These are phyloP conservation scores for Trichoderma harzianum DNA, from an alignment of 2,329 filamentous ascomycete species.

Conservation along the genomic window DNA sequence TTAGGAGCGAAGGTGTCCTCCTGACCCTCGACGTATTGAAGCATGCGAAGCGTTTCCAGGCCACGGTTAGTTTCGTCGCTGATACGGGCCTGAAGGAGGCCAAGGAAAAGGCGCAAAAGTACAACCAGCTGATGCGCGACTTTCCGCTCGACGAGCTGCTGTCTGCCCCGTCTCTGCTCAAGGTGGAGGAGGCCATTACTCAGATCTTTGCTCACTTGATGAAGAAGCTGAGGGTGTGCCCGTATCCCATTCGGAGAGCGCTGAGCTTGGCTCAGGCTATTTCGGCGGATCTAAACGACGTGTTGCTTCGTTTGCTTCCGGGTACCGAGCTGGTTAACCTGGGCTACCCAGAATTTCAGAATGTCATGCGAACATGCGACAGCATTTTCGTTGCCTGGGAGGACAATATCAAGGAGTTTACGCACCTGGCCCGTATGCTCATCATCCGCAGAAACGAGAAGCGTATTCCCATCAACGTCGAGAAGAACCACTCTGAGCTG, in stretches of 20 bases:
- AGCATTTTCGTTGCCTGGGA: conserved; percentile 92
- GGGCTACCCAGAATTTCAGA: conserved; percentile 85
- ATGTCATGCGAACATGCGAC: conserved; percentile 78
- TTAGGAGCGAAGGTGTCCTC: conserved; percentile 82
- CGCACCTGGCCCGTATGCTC: conserved; percentile 92
- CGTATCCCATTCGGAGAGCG: conserved; percentile 88
- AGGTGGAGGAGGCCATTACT: conserved; percentile 82
- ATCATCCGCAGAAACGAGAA: conserved; percentile 92
- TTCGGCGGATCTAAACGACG: conserved; percentile 84
- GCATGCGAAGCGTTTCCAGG: conserved; percentile 96
- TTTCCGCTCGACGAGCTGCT: conserved; percentile 94
- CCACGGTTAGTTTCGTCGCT: conserved; percentile 91
- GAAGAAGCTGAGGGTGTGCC: conserved; percentile 95
- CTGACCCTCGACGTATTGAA: conserved; percentile 93
- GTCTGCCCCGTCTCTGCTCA: conserved; percentile 83
- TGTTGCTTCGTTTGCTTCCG: conserved; percentile 79
- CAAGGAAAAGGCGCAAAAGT: conserved; percentile 94
- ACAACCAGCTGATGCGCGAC: conserved; percentile 98
- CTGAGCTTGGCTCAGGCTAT: conserved; percentile 95
- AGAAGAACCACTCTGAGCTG: conserved; percentile 79
- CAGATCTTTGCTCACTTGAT: conserved; percentile 94
- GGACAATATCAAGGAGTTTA: conserved; percentile 95
- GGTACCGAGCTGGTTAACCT: conserved; percentile 88
- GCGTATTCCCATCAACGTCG: conserved; percentile 97
- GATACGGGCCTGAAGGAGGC: conserved; percentile 96